phyloP scores from a whole-genome alignment of 306 rosid species.

The Prunus mongolica region DNA sequence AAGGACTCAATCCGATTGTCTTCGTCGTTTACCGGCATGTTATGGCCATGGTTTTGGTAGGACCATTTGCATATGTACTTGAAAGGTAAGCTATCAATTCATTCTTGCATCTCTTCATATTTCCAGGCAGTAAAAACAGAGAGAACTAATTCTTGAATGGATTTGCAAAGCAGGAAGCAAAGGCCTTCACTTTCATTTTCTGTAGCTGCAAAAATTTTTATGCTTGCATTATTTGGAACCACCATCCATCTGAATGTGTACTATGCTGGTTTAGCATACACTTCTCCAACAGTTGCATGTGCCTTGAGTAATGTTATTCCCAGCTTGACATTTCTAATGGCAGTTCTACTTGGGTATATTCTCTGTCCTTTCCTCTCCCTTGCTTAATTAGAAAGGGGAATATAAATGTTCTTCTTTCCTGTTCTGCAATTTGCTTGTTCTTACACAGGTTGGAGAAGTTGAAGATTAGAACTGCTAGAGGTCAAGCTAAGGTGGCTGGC shows the following conservation, averaged over 20 bases:
- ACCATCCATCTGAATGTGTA: constrained; percentile 32
- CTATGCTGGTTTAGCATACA: constrained; percentile 29
- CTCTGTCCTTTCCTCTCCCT: too few relatives aligned
- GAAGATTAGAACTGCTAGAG: constrained; percentile 27
- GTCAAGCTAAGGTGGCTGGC: constrained; percentile 38
- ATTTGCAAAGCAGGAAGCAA: constrained; percentile 27
- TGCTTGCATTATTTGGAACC: constrained; percentile 31
- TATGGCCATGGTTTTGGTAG: constrained; percentile 23
- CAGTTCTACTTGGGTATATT: constrained; percentile 27
- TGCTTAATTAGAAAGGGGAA: too few relatives aligned
- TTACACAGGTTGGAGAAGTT: constrained; percentile 34
- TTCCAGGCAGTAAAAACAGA: not conserved
- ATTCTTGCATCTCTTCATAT: not conserved
- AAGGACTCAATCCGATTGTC: constrained; percentile 30
- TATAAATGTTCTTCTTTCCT: not conserved
- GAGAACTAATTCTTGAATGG: not conserved
- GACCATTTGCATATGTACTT: constrained; percentile 24
- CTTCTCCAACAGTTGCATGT: constrained; percentile 28
- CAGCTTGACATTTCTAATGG: constrained; percentile 30
- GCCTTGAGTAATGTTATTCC: constrained; percentile 38
- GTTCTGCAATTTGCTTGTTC: not conserved
- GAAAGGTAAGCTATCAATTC: constrained; percentile 17
- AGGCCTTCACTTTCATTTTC: constrained; percentile 23
- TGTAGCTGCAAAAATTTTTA: constrained; percentile 20
- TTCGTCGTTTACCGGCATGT: constrained; percentile 35